Evolutionary conservation across 257 asterid species (phyloP).

Genomic region (Solanum pinnatisectum): DNA sequence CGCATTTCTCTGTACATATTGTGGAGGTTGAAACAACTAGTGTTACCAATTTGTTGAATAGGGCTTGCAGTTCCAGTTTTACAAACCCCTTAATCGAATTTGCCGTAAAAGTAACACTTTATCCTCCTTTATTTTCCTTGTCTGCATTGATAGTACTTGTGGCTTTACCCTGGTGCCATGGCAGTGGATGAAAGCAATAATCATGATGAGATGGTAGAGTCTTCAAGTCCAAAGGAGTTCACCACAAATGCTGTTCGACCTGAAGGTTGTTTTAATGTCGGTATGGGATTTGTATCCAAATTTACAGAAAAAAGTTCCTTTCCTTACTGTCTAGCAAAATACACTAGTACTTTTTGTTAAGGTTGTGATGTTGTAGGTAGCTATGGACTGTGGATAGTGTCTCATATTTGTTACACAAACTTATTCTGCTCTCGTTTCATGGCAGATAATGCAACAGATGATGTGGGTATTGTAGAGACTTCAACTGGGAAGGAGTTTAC

Average conservation of each 20-base stretch:
- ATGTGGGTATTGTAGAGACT: neutral
- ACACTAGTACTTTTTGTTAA: neutral
- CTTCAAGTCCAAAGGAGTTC: neutral
- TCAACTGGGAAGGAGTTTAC: constrained; percentile 5
- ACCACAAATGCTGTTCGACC: neutral
- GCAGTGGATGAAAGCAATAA: neutral
- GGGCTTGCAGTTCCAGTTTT: neutral
- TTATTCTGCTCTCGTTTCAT: neutral
- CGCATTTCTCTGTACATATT: neutral
- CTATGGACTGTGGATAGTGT: neutral
- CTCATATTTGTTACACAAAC: neutral
- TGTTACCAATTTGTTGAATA: neutral
- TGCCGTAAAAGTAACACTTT: neutral
- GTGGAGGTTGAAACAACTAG: neutral
- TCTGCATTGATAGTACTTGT: neutral
- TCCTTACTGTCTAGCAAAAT: neutral
- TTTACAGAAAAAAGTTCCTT: neutral
- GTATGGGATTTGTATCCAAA: neutral
- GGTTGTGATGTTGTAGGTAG: neutral
- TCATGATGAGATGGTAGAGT: neutral
- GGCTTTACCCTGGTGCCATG: neutral
- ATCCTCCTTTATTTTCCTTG: neutral
- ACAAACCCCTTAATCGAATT: neutral
- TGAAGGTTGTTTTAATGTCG: neutral
- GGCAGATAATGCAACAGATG: constrained; percentile 10